phyloP scores from a whole-genome alignment of 2,329 filamentous ascomycete genomes.

The Botrytis galanthina region DNA sequence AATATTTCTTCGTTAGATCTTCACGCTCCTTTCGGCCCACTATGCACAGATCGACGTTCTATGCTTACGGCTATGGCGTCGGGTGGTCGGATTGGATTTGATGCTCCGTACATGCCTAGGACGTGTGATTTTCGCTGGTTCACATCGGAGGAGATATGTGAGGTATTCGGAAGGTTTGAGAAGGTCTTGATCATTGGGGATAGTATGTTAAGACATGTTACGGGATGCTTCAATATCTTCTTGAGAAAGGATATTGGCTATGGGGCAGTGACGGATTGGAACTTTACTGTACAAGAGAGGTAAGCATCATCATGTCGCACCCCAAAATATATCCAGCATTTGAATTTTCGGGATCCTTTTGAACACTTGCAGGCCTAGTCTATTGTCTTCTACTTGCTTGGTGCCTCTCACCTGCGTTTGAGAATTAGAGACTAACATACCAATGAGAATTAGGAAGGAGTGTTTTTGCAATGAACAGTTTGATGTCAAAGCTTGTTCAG shows the following conservation, averaged over 20 bases:
- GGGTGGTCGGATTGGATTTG: conserved; percentile 46
- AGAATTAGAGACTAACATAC: neutral
- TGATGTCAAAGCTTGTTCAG: conserved; percentile 48
- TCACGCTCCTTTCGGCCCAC: conserved; percentile 39
- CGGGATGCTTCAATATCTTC: conserved; percentile 48
- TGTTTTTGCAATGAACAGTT: conserved; percentile 52
- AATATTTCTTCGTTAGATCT: conserved; percentile 47
- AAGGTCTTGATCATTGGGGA: conserved; percentile 49
- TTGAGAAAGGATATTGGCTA: conserved; percentile 48
- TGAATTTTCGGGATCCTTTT: neutral
- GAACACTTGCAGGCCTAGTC: neutral
- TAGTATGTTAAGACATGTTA: conserved; percentile 49
- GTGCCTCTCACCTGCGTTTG: neutral
- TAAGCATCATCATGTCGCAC: conserved; percentile 6
- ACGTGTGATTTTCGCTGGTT: conserved; percentile 50
- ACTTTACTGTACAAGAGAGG: conserved; percentile 45
- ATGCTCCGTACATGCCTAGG: conserved; percentile 46
- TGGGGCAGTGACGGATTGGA: conserved; percentile 50
- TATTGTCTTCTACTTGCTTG: no score
- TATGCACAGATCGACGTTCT: conserved; percentile 41
- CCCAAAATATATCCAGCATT: no score
- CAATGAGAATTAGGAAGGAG: conserved; percentile 34
- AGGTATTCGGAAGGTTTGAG: conserved; percentile 46
- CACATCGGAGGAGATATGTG: conserved; percentile 46
- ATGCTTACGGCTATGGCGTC: conserved; percentile 41